Evolutionary conservation across 768 basidiomycete genomes (phyloP).

Genomic region (Calocera viscosa): DNA sequence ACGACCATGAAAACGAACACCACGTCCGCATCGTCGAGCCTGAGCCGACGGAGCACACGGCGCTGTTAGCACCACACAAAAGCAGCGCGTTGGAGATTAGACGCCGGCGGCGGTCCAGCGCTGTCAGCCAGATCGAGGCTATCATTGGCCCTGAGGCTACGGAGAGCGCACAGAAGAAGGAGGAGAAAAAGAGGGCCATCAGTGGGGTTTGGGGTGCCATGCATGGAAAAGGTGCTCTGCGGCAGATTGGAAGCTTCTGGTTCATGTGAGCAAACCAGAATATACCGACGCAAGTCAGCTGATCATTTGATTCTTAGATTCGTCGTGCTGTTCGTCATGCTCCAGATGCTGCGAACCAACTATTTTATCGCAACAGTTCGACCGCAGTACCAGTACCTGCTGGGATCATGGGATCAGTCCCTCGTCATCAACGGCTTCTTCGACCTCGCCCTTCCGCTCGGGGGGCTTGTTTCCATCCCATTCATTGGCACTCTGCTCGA

Average conservation of each 20-base stretch:
- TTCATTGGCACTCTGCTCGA: constrained; percentile 1
- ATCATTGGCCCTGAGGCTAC: neutral
- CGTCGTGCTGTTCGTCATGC: constrained; percentile 3
- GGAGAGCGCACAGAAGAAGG: neutral
- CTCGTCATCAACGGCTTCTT: neutral
- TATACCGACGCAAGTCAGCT: neutral
- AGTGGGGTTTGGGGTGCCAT: constrained; percentile 2
- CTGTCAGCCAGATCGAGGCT: neutral
- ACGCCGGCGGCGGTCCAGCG: neutral
- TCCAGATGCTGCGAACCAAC: constrained; percentile 1
- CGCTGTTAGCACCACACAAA: neutral
- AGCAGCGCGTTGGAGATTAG: neutral
- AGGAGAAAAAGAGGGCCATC: neutral
- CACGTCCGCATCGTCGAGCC: constrained; percentile 1
- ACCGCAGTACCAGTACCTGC: neutral
- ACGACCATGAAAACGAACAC: neutral
- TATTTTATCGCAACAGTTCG: neutral
- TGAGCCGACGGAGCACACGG: neutral
- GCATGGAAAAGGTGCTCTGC: neutral
- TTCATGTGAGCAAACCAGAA: neutral
- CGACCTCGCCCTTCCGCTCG: neutral
- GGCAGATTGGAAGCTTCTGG: neutral
- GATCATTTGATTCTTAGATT: neutral
- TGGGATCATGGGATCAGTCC: neutral
- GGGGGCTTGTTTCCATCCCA: neutral